A percentile compares a stretch with the other conserved stretches of the same genome.
Conservation (phyloP, 2,329 filamentous ascomycete species). For the Karstenula rhodostoma region DNA sequence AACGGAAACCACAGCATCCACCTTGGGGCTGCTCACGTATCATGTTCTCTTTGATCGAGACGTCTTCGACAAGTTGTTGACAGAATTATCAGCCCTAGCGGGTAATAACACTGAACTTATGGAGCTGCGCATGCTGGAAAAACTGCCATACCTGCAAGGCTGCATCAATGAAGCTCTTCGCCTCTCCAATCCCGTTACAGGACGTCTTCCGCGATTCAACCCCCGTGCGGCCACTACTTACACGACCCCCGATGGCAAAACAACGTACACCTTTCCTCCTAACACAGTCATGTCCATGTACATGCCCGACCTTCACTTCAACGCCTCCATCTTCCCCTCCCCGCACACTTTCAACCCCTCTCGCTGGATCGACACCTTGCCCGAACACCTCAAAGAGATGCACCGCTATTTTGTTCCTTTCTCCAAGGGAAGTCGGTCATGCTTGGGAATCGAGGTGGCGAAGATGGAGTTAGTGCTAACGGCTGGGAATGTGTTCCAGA, state of each 20-base stretch:
- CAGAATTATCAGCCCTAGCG: not conserved
- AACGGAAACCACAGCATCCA: constrained; percentile 2
- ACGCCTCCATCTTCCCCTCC: constrained; percentile 6
- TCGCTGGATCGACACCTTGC: constrained; percentile 3
- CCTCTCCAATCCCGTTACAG: not conserved
- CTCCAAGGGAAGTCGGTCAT: constrained; percentile 10
- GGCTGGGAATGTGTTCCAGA: constrained; percentile 3
- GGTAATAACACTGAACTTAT: not conserved
- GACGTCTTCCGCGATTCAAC: constrained; percentile 2
- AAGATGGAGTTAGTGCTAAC: constrained; percentile 7
- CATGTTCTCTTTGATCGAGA: not conserved
- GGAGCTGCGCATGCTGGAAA: not conserved
- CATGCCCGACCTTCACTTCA: constrained; percentile 7
- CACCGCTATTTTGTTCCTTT: constrained; percentile 8
- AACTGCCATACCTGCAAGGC: constrained; percentile 7
- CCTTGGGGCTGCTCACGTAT: not conserved
- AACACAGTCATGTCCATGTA: constrained; percentile 9
- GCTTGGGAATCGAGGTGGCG: constrained; percentile 7
- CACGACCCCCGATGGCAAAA: constrained; percentile 3
- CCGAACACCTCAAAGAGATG: constrained; percentile 11
- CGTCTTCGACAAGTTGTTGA: not conserved
- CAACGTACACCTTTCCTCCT: constrained; percentile 5
- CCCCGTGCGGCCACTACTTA: not conserved
- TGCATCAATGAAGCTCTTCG: constrained; percentile 12
- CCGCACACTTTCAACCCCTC: constrained; percentile 1